Evolutionary conservation across 345 rosid genomes (phyloP).

Genomic region (Kandelia obovata): DNA sequence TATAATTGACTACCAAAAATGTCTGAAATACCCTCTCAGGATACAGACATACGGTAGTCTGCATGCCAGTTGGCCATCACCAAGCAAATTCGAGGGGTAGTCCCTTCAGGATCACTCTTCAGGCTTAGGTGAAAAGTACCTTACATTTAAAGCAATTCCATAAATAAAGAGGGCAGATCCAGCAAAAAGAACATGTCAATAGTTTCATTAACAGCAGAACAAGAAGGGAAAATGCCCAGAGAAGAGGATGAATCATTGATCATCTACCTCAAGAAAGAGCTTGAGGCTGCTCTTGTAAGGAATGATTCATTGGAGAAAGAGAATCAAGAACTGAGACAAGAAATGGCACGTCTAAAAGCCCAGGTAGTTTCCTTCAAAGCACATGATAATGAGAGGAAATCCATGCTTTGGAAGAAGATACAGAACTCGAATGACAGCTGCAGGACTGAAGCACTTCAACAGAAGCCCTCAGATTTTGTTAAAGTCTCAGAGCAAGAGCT

Average conservation of each 20-base stretch:
- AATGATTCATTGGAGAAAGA: conserved; percentile 68
- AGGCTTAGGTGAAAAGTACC: conserved; percentile 29
- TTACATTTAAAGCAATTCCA: conserved; percentile 40
- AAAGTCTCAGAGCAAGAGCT: conserved; percentile 34
- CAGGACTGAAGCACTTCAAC: conserved; percentile 32
- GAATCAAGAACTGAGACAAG: conserved; percentile 65
- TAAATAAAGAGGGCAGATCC: conserved; percentile 18
- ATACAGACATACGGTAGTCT: background rate
- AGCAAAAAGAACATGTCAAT: conserved; percentile 16
- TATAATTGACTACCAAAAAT: background rate
- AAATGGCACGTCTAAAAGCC: conserved; percentile 60
- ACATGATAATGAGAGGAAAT: conserved; percentile 79
- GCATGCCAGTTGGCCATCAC: conserved; percentile 14
- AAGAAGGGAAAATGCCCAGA: conserved; percentile 37
- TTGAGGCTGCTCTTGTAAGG: conserved; percentile 51
- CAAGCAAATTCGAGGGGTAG: conserved; percentile 24
- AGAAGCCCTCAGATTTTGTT: conserved; percentile 41
- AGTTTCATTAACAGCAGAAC: conserved; percentile 9
- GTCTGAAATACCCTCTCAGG: conserved; percentile 24
- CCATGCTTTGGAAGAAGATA: conserved; percentile 85
- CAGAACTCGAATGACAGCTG: conserved; percentile 50
- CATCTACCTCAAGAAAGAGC: conserved; percentile 54
- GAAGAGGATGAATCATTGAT: conserved; percentile 54
- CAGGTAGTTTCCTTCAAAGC: conserved; percentile 69
- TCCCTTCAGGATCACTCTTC: conserved; percentile 10